Conservation (phyloP, 2,329 filamentous ascomycete genomes). For the Paracoccidioides brasiliensis region DNA sequence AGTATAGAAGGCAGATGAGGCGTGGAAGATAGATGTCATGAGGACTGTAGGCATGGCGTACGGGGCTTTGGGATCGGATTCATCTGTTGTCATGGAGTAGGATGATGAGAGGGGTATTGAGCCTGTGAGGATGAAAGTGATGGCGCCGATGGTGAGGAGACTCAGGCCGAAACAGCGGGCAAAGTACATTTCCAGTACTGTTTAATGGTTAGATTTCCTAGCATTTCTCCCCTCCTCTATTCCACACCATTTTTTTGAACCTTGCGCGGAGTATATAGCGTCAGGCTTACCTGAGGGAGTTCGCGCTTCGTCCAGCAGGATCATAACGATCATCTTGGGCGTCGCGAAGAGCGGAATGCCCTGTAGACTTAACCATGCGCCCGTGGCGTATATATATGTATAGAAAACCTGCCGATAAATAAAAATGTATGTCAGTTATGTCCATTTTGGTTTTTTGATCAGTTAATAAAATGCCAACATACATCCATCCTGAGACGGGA, state of each 20-base stretch:
- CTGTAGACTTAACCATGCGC: slow-evolving; percentile 33
- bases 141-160: slow-evolving; percentile 49
- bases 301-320: slow-evolving; percentile 46
- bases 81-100: slow-evolving; percentile 32
- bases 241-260: neutral
- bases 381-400: slow-evolving; percentile 33
- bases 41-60: slow-evolving; percentile 54
- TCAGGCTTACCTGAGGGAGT: slow-evolving; percentile 42
- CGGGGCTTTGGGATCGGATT: slow-evolving; percentile 40
- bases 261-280: neutral
- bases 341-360: slow-evolving; percentile 43
- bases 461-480: slow-evolving; percentile 2
- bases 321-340: slow-evolving; percentile 47
- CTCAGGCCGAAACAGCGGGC: slow-evolving; percentile 56
- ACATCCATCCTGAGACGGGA: slow-evolving; percentile 12
- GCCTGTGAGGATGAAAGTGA: slow-evolving; percentile 57
- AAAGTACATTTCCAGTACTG: slow-evolving; percentile 59
- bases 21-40: slow-evolving; percentile 55
- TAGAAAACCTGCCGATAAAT: slow-evolving; percentile 27
- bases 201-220: neutral
- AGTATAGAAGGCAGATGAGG: slow-evolving; percentile 48
- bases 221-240: neutral
- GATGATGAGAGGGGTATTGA: slow-evolving; percentile 47
- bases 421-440: neutral
- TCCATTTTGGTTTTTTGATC: neutral